These are phyloP conservation scores for Wallacemonas rigidus DNA, from an alignment of 208 protist genomes.

Conservation along the genomic window DNA sequence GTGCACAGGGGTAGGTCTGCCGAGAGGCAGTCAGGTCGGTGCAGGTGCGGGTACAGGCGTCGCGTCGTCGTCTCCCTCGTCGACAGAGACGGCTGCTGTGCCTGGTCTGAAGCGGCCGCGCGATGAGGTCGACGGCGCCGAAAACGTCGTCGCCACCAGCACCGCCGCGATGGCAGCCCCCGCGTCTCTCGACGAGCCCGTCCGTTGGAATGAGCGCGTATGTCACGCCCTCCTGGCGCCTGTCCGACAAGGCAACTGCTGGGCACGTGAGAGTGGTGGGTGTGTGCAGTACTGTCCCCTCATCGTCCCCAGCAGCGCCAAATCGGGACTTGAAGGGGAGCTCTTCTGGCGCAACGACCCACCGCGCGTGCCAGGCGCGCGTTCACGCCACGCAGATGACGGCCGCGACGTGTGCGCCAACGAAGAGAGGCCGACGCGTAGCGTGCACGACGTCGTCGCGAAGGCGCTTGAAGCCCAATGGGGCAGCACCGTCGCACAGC, in stretches of 20 bases:
- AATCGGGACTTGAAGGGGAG: slow-evolving; percentile 52
- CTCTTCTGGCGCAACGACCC: slow-evolving; percentile 76
- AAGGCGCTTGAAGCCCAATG: slow-evolving; percentile 24
- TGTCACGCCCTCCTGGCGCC: slow-evolving; percentile 40
- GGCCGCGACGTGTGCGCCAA: too few species aligned
- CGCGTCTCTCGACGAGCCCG: neutral
- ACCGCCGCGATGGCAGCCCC: neutral
- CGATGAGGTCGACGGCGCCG: neutral
- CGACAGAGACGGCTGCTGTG: neutral
- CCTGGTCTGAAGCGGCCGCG: neutral
- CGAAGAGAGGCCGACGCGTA: slow-evolving; percentile 3
- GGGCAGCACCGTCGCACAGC: neutral
- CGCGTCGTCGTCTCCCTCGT: too few species aligned
- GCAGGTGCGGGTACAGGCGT: too few species aligned
- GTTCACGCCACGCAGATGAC: neutral
- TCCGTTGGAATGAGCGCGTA: slow-evolving; percentile 33
- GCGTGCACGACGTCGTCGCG: slow-evolving; percentile 27
- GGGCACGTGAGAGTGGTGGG: slow-evolving; percentile 40
- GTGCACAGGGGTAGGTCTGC: slow-evolving; percentile 41
- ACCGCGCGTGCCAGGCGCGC: slow-evolving; percentile 23
- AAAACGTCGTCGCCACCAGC: neutral
- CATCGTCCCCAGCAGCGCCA: slow-evolving; percentile 33
- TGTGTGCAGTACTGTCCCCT: slow-evolving; percentile 68
- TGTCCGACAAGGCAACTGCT: slow-evolving; percentile 45
- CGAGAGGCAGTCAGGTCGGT: neutral